A percentile compares a stretch with the other conserved stretches of the same genome.
Conservation (phyloP, 1,284 basidiomycete genomes). For the Austropuccinia psidii region DNA sequence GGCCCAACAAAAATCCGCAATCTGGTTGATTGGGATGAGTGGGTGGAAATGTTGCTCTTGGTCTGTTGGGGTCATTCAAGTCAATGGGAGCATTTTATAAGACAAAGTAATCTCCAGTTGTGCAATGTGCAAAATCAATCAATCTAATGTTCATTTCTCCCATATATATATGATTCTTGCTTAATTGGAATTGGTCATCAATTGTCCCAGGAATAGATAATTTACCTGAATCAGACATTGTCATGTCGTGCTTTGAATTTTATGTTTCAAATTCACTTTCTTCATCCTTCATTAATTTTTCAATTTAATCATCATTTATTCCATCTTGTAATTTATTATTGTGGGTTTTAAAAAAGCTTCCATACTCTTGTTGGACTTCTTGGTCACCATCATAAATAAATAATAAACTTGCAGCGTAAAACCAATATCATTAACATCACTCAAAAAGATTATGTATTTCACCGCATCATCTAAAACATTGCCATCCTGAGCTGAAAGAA, state of each 20-base stretch:
- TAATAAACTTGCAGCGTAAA: slow-evolving; percentile 94
- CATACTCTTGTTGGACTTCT: slow-evolving; percentile 7
- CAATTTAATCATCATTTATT: no score
- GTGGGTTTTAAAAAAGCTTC: no score
- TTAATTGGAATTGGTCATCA: no score
- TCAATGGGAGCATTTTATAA: slow-evolving; percentile 48
- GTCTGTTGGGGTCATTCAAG: slow-evolving; percentile 39
- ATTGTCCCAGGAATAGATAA: no score
- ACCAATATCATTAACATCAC: no score
- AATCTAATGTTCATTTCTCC: slow-evolving; percentile 87
- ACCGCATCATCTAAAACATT: no score
- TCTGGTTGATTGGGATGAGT: slow-evolving; percentile 80
- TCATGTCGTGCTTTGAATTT: slow-evolving; percentile 41
- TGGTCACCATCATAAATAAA: slow-evolving; percentile 96
- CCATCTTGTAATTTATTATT: no score
- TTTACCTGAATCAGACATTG: slow-evolving; percentile 34
- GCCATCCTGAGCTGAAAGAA: no score
- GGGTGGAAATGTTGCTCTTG: slow-evolving; percentile 63
- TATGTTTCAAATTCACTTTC: no score
- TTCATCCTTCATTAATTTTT: no score
- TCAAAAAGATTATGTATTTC: no score
- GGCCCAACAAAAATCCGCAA: slow-evolving; percentile 83
- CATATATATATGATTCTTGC: no score
- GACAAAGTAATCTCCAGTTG: slow-evolving; percentile 84
- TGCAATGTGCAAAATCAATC: slow-evolving; percentile 98